A percentile compares a stretch with the other conserved stretches of the same genome.
These are phyloP conservation scores for Psidium friedrichsthalianum DNA, from an alignment of 345 rosid genomes.

Conservation along the genomic window DNA sequence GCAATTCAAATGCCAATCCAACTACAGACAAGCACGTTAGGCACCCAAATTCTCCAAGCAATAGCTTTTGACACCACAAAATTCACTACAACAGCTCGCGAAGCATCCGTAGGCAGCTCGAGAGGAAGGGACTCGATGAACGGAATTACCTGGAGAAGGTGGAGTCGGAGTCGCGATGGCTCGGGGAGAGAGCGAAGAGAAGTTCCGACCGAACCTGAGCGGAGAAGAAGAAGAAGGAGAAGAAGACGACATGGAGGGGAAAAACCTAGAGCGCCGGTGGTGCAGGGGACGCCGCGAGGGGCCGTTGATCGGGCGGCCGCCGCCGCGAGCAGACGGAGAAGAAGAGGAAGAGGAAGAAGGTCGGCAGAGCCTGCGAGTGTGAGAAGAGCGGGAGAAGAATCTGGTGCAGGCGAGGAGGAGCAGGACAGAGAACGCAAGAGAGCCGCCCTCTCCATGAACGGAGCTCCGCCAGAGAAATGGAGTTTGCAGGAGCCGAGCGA, in stretches of 20 bases:
- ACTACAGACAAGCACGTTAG: background rate
- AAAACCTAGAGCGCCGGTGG: conserved; percentile 21
- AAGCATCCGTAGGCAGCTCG: background rate
- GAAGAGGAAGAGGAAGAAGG: conserved; percentile 1
- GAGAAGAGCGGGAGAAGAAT: conserved; percentile 34
- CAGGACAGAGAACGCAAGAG: conserved; percentile 46
- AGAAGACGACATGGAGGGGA: conserved; percentile 3
- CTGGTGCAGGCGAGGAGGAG: conserved; percentile 31
- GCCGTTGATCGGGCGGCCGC: conserved; percentile 20
- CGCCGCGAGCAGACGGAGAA: background rate
- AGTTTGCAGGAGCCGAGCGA: background rate
- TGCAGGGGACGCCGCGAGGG: conserved; percentile 30
- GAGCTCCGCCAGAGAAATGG: background rate
- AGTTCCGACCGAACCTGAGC: conserved; percentile 13
- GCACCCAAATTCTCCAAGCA: background rate
- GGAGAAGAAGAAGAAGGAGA: conserved; percentile 10
- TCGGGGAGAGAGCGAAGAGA: conserved; percentile 44
- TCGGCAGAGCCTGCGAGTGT: conserved; percentile 19
- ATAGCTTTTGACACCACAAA: background rate
- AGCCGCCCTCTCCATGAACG: conserved; percentile 28
- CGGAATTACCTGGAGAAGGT: conserved; percentile 41
- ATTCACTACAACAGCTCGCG: background rate
- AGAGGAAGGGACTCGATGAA: background rate
- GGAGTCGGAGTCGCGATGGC: conserved; percentile 60
- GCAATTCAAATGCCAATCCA: background rate